A percentile compares a stretch with the other conserved stretches of the same genome.
phyloP scores from a whole-genome alignment of 306 rosid species.

The Dryas alaskensis region DNA sequence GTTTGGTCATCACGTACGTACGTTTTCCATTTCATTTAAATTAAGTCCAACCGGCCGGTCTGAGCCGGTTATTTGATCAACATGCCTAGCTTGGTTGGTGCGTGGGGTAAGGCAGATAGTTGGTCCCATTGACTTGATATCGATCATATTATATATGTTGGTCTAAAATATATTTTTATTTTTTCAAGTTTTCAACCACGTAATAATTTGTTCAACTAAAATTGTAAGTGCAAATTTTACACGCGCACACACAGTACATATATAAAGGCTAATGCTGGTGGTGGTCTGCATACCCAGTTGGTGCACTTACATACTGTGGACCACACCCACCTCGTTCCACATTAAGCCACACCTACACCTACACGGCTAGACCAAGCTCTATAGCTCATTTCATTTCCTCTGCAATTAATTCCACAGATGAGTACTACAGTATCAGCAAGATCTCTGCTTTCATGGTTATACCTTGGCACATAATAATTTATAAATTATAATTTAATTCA shows the following conservation, averaged over 20 bases:
- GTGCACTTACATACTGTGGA: constrained; percentile 15
- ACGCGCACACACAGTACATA: constrained; percentile 10
- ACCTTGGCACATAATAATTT: too few species aligned
- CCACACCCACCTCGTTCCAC: constrained; percentile 16
- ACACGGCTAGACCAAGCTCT: too few species aligned
- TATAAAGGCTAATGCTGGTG: constrained; percentile 17
- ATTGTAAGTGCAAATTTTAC: constrained; percentile 18
- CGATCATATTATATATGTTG: neutral
- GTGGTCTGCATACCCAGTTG: constrained; percentile 13
- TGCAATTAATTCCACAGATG: too few species aligned
- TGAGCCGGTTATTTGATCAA: neutral
- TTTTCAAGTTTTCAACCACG: constrained; percentile 25
- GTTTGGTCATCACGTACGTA: too few species aligned
- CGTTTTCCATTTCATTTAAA: too few species aligned
- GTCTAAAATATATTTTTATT: neutral
- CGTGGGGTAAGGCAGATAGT: neutral
- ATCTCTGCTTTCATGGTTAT: too few species aligned
- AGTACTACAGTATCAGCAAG: too few species aligned
- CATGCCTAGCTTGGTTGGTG: constrained; percentile 1
- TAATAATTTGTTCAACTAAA: constrained; percentile 26
- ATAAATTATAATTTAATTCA: too few species aligned
- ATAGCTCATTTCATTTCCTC: too few species aligned
- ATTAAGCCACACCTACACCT: too few species aligned
- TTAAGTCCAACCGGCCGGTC: too few species aligned
- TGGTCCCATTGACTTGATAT: constrained; percentile 12